Percentiles rank a stretch among this genome's conserved stretches.
Evolutionary conservation across 2,329 filamentous ascomycete genomes (phyloP).

Genomic region (Calonectria montana): DNA sequence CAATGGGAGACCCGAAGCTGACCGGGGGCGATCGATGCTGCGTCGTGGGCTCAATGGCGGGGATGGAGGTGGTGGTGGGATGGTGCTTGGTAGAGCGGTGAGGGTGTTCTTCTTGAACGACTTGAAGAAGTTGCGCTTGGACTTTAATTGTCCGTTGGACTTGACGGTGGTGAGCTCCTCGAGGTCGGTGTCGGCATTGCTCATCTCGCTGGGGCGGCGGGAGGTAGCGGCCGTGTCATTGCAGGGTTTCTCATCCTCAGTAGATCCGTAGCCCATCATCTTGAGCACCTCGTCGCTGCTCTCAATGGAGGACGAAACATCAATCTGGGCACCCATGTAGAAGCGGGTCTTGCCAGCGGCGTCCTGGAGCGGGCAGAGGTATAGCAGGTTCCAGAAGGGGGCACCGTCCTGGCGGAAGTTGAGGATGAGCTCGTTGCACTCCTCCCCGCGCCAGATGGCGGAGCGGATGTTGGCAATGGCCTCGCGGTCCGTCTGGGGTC

Average conservation of each 20-base stretch:
- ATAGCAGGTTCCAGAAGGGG: slow-evolving; percentile 45
- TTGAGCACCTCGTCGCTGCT: slow-evolving; percentile 62
- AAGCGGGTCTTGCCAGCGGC: slow-evolving; percentile 59
- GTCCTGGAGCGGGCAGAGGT: slow-evolving; percentile 51
- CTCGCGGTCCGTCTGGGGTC: slow-evolving; percentile 56
- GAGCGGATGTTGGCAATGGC: slow-evolving; percentile 55
- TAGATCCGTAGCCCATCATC: slow-evolving; percentile 55
- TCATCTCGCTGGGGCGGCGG: slow-evolving; percentile 30
- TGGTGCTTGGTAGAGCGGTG: slow-evolving; percentile 17
- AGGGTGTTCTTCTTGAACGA: slow-evolving; percentile 43
- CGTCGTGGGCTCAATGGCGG: slow-evolving; percentile 41
- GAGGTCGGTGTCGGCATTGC: slow-evolving; percentile 31
- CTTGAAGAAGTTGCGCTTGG: slow-evolving; percentile 49
- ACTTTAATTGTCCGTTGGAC: slow-evolving; percentile 34
- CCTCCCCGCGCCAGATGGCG: slow-evolving; percentile 54
- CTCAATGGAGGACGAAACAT: slow-evolving; percentile 66
- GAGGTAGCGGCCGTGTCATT: slow-evolving; percentile 10
- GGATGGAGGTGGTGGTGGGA: slow-evolving; percentile 26
- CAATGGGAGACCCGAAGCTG: slow-evolving; percentile 32
- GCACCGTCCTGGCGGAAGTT: slow-evolving; percentile 64
- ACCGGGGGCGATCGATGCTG: slow-evolving; percentile 39
- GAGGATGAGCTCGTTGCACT: slow-evolving; percentile 61
- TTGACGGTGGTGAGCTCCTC: slow-evolving; percentile 44
- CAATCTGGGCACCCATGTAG: slow-evolving; percentile 68
- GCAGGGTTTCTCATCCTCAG: slow-evolving; percentile 34